Evolutionary conservation across 2,329 filamentous ascomycete genomes (phyloP), one percentile per base, ranked within the genome.

Genomic region (Alternaria rosae): DNA sequence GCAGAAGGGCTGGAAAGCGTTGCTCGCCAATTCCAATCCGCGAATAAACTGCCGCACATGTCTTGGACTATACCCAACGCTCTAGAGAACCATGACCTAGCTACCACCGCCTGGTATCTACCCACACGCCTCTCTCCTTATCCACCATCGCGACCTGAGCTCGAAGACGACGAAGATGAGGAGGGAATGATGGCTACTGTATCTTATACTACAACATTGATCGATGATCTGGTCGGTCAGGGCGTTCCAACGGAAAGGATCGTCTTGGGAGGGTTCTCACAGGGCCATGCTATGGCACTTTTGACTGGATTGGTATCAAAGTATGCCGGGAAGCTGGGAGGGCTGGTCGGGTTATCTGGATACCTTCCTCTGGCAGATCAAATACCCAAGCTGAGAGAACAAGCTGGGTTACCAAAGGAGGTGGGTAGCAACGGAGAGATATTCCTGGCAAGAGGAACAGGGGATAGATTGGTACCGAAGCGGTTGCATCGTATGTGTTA

Each of bases 61-160:
- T 76, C 79, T 50, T 86, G 84, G 84, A 74, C 85, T 42, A 78
- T 86, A 26, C 84, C 85, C 13, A 85, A 83, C 57, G 84, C 84
- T 3, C 75, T 78, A 43, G 77, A 82, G 41, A 81, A 85, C 67
- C 80, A 76, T 58, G 82, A 85, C 47, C 76, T 82, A 15, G 79
- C 79, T 65, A 73, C 80, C 23, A 82, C 78, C 61, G 84, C 82
- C 20, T 86, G 82, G 84, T 85, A 79, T 72, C 76, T 74, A 20
- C 83, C 80, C 1, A 80, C 77, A 13, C 66, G 64, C 17, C 77
- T 82, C 65, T 76, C 71, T n/a, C 79, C 80, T 42, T 80, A 79
- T 54, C 78, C 77, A 45, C 72, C 77, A 10, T 76, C 75, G 9
- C 73, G 81, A 10, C 80, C 80, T 8, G 80, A 83, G 54, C 76